Evolutionary conservation across 345 rosid species (phyloP), one percentile per base, ranked within the genome.

Genomic region (Salix dunnii): DNA sequence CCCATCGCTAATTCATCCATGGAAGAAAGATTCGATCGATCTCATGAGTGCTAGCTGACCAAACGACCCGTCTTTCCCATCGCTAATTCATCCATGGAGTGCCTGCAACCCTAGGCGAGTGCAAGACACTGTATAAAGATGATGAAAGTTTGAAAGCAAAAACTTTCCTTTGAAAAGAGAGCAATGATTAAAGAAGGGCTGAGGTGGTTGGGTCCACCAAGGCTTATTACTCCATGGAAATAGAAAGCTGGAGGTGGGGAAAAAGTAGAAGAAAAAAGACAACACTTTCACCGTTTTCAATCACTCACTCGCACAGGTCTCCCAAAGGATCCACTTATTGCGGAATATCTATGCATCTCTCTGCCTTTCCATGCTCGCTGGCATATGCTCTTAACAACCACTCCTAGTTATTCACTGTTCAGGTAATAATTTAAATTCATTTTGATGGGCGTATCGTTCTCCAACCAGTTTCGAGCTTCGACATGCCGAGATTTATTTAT

Each of bases 261-360:
- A 28, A 40, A 28, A 35, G 31, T 17, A n/a, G 6, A 49, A 65
- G 21, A 55, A 27, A 72, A 65, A 81, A 75, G 46, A 51, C 40
- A 70, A 2, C 2, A 20, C 84, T 86, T 82, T 78, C 86, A 82
- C 89, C 78, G 74, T 74, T 81, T 75, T 81, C 81, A 74, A 78
- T 72, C 64, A 21, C 49, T 72, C 64, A 21, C 49, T 48, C 23
- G 13, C 55, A 17, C 1, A 8, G n/a, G 21, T 25, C 58, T 65
- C 65, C 30, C 42, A 77, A 81, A 78, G 79, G 46, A 77, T 70
- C 75, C 77, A 53, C 78, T 82, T 62, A 79, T 78, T 71, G 68
- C 67, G 81, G 81, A 76, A 80, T 81, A 60, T 80, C 76, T 71
- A 51, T 23, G 72, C 35, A 12, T 27, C 55, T 27, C 55, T 67